phyloP scores from a whole-genome alignment of 2,329 filamentous ascomycete species.

The Penicillium sp. region DNA sequence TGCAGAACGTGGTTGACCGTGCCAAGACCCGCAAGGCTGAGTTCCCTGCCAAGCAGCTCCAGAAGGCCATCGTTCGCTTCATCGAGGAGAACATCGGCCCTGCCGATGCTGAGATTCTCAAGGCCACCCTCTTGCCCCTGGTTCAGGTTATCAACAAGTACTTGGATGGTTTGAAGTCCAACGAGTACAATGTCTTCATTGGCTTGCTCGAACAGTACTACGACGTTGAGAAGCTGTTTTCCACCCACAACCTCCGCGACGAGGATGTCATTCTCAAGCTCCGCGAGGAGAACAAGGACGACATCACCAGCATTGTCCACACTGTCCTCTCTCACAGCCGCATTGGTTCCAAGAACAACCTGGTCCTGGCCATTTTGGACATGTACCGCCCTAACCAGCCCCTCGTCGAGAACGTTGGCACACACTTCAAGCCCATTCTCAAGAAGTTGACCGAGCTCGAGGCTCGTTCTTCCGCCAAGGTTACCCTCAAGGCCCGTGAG shows the following conservation, averaged over 20 bases:
- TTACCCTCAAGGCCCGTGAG: conserved; percentile 94
- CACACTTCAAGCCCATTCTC: conserved; percentile 79
- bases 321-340: conserved; percentile 91
- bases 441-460: conserved; percentile 89
- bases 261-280: conserved; percentile 93
- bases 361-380: conserved; percentile 86
- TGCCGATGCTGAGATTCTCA: conserved; percentile 71
- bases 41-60: conserved; percentile 86
- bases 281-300: conserved; percentile 94
- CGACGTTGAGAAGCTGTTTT: conserved; percentile 82
- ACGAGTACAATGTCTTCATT: conserved; percentile 82
- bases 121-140: conserved; percentile 71
- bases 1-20: conserved; percentile 83
- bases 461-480: conserved; percentile 83
- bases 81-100: conserved; percentile 78
- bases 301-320: conserved; percentile 79
- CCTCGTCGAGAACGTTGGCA: conserved; percentile 80
- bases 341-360: conserved; percentile 88
- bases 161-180: conserved; percentile 80
- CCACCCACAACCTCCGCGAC: conserved; percentile 77
- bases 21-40: conserved; percentile 75
- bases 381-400: conserved; percentile 95
- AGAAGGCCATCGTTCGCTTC: conserved; percentile 83
- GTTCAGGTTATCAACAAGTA: conserved; percentile 77
- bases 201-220: conserved; percentile 78